phyloP scores from a whole-genome alignment of 441 rosid genomes.

The Pelargonium australe region DNA sequence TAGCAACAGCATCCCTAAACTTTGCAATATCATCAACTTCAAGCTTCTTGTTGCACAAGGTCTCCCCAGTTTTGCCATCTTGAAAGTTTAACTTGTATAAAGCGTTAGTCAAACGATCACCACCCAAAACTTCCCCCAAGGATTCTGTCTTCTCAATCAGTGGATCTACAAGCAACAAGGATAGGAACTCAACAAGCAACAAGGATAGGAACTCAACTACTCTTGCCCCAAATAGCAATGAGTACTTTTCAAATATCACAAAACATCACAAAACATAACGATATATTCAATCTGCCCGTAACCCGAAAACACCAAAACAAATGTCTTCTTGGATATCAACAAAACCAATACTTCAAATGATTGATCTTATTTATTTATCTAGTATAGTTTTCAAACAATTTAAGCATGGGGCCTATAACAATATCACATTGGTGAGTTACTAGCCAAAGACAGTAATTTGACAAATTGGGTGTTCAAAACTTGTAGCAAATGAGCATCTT shows the following conservation, averaged over 20 bases:
- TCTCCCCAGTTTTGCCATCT: constrained; percentile 36
- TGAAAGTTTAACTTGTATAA: constrained; percentile 45
- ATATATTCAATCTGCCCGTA: not conserved
- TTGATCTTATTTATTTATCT: not conserved
- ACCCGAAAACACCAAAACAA: not conserved
- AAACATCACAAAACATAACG: not conserved
- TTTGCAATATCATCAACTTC: constrained; percentile 36
- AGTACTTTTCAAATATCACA: not conserved
- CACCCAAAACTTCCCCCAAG: constrained; percentile 80
- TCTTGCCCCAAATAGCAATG: constrained; percentile 19
- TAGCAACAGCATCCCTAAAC: constrained; percentile 46
- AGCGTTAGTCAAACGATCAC: constrained; percentile 55
- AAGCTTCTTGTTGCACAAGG: constrained; percentile 48
- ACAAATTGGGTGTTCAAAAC: constrained; percentile 5
- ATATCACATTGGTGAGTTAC: not conserved
- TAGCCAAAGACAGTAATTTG: not conserved
- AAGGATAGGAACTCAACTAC: constrained; percentile 18
- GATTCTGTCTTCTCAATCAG: constrained; percentile 46
- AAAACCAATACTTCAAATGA: not conserved
- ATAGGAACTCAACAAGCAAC: constrained; percentile 21
- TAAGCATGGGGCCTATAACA: not conserved
- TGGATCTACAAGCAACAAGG: constrained; percentile 37
- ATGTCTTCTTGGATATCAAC: not conserved
- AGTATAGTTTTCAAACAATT: not conserved
- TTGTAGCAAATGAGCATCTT: not conserved